Conservation (phyloP, 306 rosid species). For the Vicia villosa region DNA sequence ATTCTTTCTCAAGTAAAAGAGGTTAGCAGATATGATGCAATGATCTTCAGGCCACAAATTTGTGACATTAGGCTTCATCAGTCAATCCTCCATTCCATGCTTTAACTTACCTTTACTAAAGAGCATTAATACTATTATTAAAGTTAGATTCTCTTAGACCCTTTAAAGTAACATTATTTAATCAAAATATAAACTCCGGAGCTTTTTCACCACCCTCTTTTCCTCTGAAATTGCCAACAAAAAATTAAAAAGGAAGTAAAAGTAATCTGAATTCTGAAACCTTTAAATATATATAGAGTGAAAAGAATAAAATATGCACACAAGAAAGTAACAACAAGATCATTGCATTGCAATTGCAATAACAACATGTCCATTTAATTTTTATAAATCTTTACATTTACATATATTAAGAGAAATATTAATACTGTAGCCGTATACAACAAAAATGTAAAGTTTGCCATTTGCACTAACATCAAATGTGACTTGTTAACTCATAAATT, state of each 20-base stretch:
- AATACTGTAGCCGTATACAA: slow-evolving; percentile 2
- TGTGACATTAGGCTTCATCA: slow-evolving; percentile 21
- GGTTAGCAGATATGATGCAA: not conserved
- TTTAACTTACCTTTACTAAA: slow-evolving; percentile 28
- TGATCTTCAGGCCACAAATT: slow-evolving; percentile 21
- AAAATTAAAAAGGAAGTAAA: slow-evolving; percentile 16
- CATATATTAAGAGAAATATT: too few species aligned
- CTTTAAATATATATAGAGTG: not conserved
- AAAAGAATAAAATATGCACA: not conserved
- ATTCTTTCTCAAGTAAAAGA: not conserved
- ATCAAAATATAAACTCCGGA: slow-evolving; percentile 16
- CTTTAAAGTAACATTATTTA: slow-evolving; percentile 1
- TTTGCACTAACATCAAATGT: slow-evolving; percentile 15
- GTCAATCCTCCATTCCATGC: slow-evolving; percentile 14
- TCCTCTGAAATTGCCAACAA: not conserved
- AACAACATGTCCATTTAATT: not conserved
- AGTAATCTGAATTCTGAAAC: not conserved
- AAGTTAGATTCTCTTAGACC: slow-evolving; percentile 36
- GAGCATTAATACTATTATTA: slow-evolving; percentile 10
- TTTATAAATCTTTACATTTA: too few species aligned
- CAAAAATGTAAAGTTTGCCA: slow-evolving; percentile 21
- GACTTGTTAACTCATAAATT: not conserved
- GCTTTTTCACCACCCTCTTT: not conserved
- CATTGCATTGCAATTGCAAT: not conserved
- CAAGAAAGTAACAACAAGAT: not conserved